Base-by-base conservation (phyloP, 2,329 filamentous ascomycete species). In the Hawksworthiomyces lignivorus region DNA sequence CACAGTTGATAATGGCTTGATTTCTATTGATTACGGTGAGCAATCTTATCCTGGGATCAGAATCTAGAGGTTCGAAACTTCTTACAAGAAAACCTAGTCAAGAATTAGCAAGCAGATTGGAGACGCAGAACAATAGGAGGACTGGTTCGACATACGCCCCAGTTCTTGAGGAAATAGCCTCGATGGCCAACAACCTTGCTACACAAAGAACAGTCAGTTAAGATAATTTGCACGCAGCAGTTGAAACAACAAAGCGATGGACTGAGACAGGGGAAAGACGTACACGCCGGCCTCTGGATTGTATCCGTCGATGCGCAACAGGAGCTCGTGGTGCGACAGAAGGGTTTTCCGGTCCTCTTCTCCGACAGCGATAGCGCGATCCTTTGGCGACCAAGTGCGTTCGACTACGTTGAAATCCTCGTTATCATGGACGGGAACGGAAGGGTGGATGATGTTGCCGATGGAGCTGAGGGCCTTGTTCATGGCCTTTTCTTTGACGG, bases 311-410 rank as follows among this genome's bases (percentile, higher is more conserved):
- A 97, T 69, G 53, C 87, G 77, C 45, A 82, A 80, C 46, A 97
- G 77, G 41, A 98, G 88, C 61, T 97, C 90, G 63, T 98, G 92
- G 63, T 98, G 92, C 39, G 89, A 95, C 48, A 97, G 82, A 48
- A 76, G 70, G 44, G 84, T 29, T 32, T 36, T 73, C 54, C 79
- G 77, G 72, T 89, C 89, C 64, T 88, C 79, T 12, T 37, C 12
- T 22, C 50, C 50, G n/a, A 50, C 41, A 17, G 42, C 33, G 36
- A 85, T 77, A 18, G 68, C 73, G 45, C 82, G 73, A 40, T 81
- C 82, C 52, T 87, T 80, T 1, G 90, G 90, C 5, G 78, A 76
- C 89, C 89, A 98, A 22, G 75, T 83, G 55, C 80, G 77, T 53
- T 86, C 70, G 24, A 88, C 63, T 31, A 69, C 71, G 63, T 98